Percentiles rank a stretch among this genome's conserved stretches.
These are phyloP conservation scores for Casuarina equisetifolia DNA, from an alignment of 306 rosid genomes.

Conservation along the genomic window DNA sequence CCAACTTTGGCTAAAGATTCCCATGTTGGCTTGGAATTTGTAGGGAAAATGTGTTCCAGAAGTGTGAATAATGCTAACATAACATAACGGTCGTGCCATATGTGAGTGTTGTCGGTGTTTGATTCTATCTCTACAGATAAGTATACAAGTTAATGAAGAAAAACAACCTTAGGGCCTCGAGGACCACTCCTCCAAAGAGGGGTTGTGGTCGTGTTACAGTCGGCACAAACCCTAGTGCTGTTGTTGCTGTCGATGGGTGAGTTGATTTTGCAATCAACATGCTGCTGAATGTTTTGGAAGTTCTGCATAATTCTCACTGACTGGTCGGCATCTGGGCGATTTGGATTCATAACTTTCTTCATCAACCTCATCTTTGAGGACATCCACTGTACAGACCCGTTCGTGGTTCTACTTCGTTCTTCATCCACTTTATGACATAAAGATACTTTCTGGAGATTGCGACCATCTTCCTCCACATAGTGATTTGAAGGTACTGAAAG, in stretches of 20 bases:
- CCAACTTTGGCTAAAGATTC: neutral
- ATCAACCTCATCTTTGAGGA: slow-evolving; percentile 74
- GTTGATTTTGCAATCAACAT: slow-evolving; percentile 30
- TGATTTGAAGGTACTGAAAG: slow-evolving; percentile 25
- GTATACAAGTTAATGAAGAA: neutral
- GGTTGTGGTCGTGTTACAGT: slow-evolving; percentile 72
- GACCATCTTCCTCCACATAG: slow-evolving; percentile 23
- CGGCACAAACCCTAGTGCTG: slow-evolving; percentile 76
- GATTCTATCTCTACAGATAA: no score
- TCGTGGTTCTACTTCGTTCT: slow-evolving; percentile 19
- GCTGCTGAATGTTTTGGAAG: slow-evolving; percentile 23
- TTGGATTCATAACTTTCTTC: slow-evolving; percentile 53
- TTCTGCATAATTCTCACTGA: slow-evolving; percentile 12
- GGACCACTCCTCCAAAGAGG: slow-evolving; percentile 99
- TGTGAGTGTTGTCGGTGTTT: neutral
- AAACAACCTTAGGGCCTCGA: slow-evolving; percentile 83
- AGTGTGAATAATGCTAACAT: neutral
- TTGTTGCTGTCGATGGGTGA: slow-evolving; percentile 24
- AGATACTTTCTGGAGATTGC: slow-evolving; percentile 13
- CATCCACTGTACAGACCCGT: slow-evolving; percentile 61
- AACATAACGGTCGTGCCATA: neutral
- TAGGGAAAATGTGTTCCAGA: neutral
- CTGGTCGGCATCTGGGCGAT: slow-evolving; percentile 8
- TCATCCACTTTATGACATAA: slow-evolving; percentile 6
- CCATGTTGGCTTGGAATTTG: neutral